A percentile compares a stretch with the other conserved stretches of the same genome.
phyloP scores from a whole-genome alignment of 192 early-diverging fungal genomes.

The Piromyces finnis region DNA sequence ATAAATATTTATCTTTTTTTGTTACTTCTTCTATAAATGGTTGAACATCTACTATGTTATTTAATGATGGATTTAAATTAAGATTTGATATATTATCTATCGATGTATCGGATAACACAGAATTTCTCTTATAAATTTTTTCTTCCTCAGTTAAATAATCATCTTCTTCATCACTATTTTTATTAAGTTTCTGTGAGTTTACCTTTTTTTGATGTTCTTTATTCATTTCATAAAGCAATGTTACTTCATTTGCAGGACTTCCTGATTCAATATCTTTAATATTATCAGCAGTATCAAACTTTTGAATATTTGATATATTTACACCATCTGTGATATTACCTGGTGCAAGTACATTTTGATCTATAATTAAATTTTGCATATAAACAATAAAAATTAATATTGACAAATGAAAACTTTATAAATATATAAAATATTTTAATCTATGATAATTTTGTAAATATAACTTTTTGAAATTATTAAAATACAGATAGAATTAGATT shows the following conservation, averaged over 20 bases:
- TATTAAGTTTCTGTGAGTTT: not conserved
- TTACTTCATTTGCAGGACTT: not conserved
- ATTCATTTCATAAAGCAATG: not conserved
- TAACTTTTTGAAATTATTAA: no score
- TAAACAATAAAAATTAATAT: no score
- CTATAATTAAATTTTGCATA: no score
- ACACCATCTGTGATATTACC: not conserved
- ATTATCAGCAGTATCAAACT: not conserved
- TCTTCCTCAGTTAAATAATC: not conserved
- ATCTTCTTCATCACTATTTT: not conserved
- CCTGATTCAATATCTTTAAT: not conserved
- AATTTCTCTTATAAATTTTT: not conserved
- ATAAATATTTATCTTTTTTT: not conserved
- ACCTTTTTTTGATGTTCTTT: not conserved
- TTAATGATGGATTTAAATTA: not conserved
- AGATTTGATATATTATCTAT: not conserved
- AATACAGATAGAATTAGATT: no score
- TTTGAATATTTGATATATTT: not conserved
- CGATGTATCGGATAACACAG: not conserved
- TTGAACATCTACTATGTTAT: not conserved
- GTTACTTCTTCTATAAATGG: not conserved
- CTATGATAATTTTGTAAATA: no score
- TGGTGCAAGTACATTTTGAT: not conserved
- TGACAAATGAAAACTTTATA: no score
- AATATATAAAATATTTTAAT: no score